These are phyloP conservation scores for Gremmenia infestans DNA, from an alignment of 2,329 filamentous ascomycete species.

Conservation along the genomic window DNA sequence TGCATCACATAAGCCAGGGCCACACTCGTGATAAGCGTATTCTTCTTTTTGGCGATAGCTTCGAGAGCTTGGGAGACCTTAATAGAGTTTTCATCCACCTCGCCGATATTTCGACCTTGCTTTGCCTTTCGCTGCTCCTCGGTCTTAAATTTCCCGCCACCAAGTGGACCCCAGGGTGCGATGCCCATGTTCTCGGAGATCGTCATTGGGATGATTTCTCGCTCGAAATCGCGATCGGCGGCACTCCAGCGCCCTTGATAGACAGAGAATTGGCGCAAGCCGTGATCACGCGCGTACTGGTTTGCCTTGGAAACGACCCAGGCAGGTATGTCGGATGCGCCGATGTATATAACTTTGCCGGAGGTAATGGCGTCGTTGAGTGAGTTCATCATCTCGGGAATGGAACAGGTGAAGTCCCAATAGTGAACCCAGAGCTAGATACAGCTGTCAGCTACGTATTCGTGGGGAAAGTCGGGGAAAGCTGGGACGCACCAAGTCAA, in stretches of 20 bases:
- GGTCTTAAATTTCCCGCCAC: slow-evolving; percentile 42
- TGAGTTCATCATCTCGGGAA: slow-evolving; percentile 61
- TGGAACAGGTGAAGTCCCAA: slow-evolving; percentile 51
- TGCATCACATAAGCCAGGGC: slow-evolving; percentile 54
- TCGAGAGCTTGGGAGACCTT: slow-evolving; percentile 51
- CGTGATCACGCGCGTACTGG: slow-evolving; percentile 59
- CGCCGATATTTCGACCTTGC: slow-evolving; percentile 27
- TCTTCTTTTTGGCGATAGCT: slow-evolving; percentile 50
- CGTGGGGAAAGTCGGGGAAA: no score
- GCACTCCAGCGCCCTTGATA: slow-evolving; percentile 63
- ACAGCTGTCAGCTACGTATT: no score
- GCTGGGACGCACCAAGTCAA: slow-evolving; percentile 44
- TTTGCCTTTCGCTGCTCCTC: slow-evolving; percentile 35
- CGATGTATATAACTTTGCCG: slow-evolving; percentile 62
- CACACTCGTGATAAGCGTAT: slow-evolving; percentile 44
- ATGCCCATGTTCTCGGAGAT: slow-evolving; percentile 50
- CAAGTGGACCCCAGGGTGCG: slow-evolving; percentile 47
- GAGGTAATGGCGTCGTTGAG: slow-evolving; percentile 53
- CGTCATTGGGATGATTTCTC: slow-evolving; percentile 56
- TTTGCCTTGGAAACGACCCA: slow-evolving; percentile 64
- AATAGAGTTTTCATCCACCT: slow-evolving; percentile 36
- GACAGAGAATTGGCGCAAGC: slow-evolving; percentile 60
- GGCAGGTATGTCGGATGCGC: slow-evolving; percentile 61
- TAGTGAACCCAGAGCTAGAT: slow-evolving; percentile 25
- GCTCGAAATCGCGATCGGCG: slow-evolving; percentile 54